phyloP scores from a whole-genome alignment of 1,139 yeast genomes.

The Pichia sp. region DNA sequence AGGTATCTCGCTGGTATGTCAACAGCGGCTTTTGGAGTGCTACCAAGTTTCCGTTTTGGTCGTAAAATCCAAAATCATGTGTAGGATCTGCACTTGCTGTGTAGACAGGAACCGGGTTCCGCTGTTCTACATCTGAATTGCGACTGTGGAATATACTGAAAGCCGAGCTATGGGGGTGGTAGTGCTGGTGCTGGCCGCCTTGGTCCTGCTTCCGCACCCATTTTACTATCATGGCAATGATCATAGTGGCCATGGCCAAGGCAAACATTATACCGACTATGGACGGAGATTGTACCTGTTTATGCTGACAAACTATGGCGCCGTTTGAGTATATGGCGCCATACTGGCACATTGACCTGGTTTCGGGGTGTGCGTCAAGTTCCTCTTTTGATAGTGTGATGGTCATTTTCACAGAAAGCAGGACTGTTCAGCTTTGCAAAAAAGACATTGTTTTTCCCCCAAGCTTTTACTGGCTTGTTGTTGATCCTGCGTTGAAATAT shows the following conservation, averaged over 20 bases:
- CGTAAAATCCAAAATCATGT: constrained; percentile 6
- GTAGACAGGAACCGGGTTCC: constrained; percentile 16
- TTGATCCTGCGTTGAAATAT: too few relatives aligned
- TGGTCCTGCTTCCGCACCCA: not conserved
- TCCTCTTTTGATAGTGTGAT: not conserved
- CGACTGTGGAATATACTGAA: not conserved
- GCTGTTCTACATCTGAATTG: not conserved
- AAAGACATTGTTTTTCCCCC: too few relatives aligned
- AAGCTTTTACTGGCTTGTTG: too few relatives aligned
- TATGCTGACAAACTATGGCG: not conserved
- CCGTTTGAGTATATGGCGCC: not conserved
- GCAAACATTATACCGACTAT: not conserved
- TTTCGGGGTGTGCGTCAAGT: not conserved
- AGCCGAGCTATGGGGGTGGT: not conserved
- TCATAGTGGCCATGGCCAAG: not conserved
- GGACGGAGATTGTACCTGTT: not conserved
- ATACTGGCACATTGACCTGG: not conserved
- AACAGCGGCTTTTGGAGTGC: not conserved
- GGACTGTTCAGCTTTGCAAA: too few relatives aligned
- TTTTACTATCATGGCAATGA: not conserved
- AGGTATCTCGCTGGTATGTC: not conserved
- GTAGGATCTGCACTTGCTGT: constrained; percentile 22
- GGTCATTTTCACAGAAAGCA: not conserved
- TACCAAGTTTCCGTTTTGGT: not conserved
- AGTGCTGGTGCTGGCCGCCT: not conserved